Conservation (phyloP, 2,329 filamentous ascomycete genomes). For the Aschersonia sp. region DNA sequence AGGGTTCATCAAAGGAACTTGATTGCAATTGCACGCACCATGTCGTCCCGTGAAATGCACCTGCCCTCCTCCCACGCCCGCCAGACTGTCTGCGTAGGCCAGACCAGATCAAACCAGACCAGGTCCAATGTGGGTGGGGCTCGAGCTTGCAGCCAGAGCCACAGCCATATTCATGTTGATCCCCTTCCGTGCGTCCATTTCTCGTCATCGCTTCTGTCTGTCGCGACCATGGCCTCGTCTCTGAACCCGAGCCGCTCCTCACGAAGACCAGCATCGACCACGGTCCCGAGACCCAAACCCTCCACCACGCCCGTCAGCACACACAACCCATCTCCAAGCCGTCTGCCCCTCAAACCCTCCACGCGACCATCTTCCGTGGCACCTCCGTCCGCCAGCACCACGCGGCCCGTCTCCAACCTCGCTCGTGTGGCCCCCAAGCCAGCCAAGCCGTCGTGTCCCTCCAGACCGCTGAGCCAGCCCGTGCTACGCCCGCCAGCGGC, state of each 20-base stretch:
- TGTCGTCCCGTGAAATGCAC: too few species aligned
- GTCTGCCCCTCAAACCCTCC: conserved; percentile 31
- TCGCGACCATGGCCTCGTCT: conserved; percentile 4
- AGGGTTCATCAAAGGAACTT: too few species aligned
- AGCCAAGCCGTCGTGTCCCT: too few species aligned
- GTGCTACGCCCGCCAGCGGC: conserved; percentile 5
- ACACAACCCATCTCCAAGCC: conserved; percentile 31
- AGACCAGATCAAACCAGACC: too few species aligned
- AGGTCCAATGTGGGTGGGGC: too few species aligned
- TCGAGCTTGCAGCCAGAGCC: too few species aligned
- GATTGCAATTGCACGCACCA: too few species aligned
- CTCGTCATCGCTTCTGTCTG: neutral
- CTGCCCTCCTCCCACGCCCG: too few species aligned
- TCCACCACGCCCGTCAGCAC: conserved; percentile 4
- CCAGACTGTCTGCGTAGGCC: too few species aligned
- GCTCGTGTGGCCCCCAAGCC: too few species aligned
- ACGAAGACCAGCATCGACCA: conserved; percentile 16
- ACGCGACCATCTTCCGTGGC: conserved; percentile 9
- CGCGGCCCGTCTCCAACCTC: conserved; percentile 4
- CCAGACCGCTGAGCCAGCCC: too few species aligned
- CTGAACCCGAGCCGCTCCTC: conserved; percentile 18
- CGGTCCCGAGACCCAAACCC: conserved; percentile 2
- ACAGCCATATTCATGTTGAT: too few species aligned
- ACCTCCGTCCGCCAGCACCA: neutral
- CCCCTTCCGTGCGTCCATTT: neutral